Conservation (phyloP, 2,329 filamentous ascomycete species). For the Verticillium zaregamsianum region DNA sequence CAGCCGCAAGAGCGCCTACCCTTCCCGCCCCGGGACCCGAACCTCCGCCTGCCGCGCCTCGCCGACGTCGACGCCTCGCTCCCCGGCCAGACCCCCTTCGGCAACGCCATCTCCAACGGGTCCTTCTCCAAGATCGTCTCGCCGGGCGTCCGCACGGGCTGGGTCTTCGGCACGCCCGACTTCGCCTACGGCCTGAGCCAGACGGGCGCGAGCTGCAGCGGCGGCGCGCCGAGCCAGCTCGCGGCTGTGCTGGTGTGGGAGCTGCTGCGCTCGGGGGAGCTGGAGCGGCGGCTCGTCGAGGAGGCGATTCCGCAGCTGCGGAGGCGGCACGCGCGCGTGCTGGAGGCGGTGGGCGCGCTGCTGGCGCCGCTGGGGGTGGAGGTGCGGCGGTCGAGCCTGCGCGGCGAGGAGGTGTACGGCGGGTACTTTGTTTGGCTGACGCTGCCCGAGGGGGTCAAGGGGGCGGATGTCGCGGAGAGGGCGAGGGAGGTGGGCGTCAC, state of each 20-base stretch:
- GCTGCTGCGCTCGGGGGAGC: constrained; percentile 37
- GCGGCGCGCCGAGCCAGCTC: constrained; percentile 55
- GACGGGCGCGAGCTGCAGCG: constrained; percentile 50
- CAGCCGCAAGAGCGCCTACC: constrained; percentile 19
- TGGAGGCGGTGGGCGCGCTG: constrained; percentile 52
- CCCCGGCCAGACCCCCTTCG: constrained; percentile 46
- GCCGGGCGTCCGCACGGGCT: constrained; percentile 81
- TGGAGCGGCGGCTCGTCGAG: constrained; percentile 39
- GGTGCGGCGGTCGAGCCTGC: constrained; percentile 30
- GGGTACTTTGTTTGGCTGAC: constrained; percentile 85
- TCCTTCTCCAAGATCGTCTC: constrained; percentile 86
- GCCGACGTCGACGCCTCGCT: constrained; percentile 73
- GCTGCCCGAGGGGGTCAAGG: constrained; percentile 48
- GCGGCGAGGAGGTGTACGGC: constrained; percentile 50
- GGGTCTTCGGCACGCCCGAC: constrained; percentile 67
- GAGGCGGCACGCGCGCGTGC: constrained; percentile 45
- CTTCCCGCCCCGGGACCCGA: constrained; percentile 20
- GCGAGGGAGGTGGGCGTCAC: constrained; percentile 59
- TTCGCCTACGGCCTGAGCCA: constrained; percentile 47
- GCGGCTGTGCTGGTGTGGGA: constrained; percentile 46
- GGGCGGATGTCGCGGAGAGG: constrained; percentile 50
- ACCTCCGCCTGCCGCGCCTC: constrained; percentile 65
- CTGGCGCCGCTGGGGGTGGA: constrained; percentile 60
- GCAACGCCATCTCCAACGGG: constrained; percentile 80
- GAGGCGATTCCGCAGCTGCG: constrained; percentile 40